Evolutionary conservation across 495 filamentous ascomycete genomes (phyloP).

Genomic region (Talaromyces borbonicus): DNA sequence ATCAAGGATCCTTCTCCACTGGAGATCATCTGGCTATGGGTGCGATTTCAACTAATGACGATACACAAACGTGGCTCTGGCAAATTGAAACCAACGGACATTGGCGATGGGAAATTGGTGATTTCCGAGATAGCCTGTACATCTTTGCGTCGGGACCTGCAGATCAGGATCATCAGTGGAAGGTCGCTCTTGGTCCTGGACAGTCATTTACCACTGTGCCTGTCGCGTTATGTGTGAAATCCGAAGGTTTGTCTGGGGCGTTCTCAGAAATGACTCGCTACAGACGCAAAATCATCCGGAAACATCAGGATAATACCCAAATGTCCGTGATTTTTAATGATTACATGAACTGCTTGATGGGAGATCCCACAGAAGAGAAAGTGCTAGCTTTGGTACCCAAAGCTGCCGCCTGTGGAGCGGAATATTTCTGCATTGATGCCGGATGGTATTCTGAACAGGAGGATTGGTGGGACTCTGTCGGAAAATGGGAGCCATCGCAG

Average conservation of each 20-base stretch:
- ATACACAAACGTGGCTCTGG: constrained; percentile 17
- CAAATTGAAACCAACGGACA: constrained; percentile 20
- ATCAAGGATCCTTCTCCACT: constrained; percentile 14
- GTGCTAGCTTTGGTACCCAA: constrained; percentile 15
- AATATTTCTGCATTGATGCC: constrained; percentile 21
- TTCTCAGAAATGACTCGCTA: constrained; percentile 14
- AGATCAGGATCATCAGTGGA: constrained; percentile 13
- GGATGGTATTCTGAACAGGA: constrained; percentile 22
- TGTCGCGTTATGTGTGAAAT: constrained; percentile 10
- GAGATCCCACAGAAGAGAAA: constrained; percentile 18
- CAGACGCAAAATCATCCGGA: constrained; percentile 12
- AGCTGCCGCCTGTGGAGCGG: constrained; percentile 9
- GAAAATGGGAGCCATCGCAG: constrained; percentile 19
- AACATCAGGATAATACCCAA: constrained; percentile 11
- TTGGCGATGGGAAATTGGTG: constrained; percentile 20
- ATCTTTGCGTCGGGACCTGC: constrained; percentile 14
- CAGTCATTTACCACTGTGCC: constrained; percentile 12
- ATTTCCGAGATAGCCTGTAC: constrained; percentile 16
- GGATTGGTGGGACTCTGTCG: constrained; percentile 20
- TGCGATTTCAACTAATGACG: constrained; percentile 6
- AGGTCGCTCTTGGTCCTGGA: constrained; percentile 7
- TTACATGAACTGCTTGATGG: constrained; percentile 24
- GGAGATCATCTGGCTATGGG: constrained; percentile 15
- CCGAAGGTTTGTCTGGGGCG: constrained; percentile 9
- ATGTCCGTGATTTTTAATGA: constrained; percentile 20